These are phyloP conservation scores for Grifola frondosa DNA, from an alignment of 1,284 basidiomycete species.

Conservation along the genomic window DNA sequence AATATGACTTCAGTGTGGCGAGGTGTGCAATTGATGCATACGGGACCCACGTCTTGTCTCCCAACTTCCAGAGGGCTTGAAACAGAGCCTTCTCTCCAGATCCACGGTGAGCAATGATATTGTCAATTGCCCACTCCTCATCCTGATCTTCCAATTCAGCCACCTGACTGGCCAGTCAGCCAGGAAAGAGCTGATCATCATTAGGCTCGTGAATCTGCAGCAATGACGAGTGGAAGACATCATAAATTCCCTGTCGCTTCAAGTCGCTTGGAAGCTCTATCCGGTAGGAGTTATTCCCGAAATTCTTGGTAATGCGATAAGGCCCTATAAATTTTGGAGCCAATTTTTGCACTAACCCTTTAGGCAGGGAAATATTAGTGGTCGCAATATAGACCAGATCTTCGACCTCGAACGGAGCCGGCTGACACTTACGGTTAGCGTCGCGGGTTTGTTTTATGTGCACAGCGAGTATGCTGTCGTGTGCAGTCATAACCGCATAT, in stretches of 20 bases:
- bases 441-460: constrained; percentile 13
- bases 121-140: constrained; percentile 32
- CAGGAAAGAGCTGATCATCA: background rate
- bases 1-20: background rate
- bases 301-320: background rate
- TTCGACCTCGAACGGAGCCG: background rate
- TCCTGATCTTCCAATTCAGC: background rate
- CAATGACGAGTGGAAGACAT: too few relatives aligned
- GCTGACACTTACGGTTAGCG: constrained; percentile 14
- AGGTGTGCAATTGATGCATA: constrained; percentile 8
- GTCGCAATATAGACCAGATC: too few relatives aligned
- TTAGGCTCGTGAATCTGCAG: background rate
- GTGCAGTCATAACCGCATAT: constrained; percentile 8
- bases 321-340: background rate
- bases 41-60: constrained; percentile 34
- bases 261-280: background rate
- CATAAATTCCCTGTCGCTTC: too few relatives aligned
- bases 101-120: constrained; percentile 28
- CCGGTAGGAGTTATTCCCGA: background rate
- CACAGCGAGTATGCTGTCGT: constrained; percentile 21
- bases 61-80: constrained; percentile 31
- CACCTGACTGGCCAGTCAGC: too few relatives aligned
- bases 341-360: too few relatives aligned
- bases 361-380: background rate
- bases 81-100: constrained; percentile 23